Conservation (phyloP, 305 asterid species). For the Fraxinus floribunda region DNA sequence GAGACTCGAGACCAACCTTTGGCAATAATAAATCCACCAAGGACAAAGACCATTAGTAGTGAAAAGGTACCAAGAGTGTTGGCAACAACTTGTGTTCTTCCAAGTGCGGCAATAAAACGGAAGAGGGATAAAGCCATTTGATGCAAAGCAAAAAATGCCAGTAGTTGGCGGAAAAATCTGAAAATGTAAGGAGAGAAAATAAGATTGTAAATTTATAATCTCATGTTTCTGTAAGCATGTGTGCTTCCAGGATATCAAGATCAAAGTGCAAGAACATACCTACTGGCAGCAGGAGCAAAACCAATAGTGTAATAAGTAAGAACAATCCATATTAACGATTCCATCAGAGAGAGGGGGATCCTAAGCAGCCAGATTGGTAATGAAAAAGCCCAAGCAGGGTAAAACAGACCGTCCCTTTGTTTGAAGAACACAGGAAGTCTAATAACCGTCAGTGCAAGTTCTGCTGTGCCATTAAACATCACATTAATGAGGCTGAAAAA, state of each 20-base stretch:
- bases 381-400: constrained; percentile 93
- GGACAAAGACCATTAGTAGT: constrained; percentile 76
- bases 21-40: constrained; percentile 85
- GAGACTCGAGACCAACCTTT: constrained; percentile 50
- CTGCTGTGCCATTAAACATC: constrained; percentile 89
- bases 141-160: constrained; percentile 76
- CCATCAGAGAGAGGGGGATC: constrained; percentile 76
- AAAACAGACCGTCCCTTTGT: constrained; percentile 76
- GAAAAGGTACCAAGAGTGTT: constrained; percentile 73
- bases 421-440: constrained; percentile 88
- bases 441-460: constrained; percentile 63
- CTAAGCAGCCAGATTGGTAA: constrained; percentile 79
- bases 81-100: constrained; percentile 51
- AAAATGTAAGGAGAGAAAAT: constrained; percentile 1
- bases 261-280: constrained; percentile 41
- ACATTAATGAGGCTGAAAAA: constrained; percentile 74
- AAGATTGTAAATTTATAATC: neutral
- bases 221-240: neutral
- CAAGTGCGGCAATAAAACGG: constrained; percentile 72
- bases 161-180: constrained; percentile 81
- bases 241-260: constrained; percentile 4
- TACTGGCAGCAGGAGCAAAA: constrained; percentile 73
- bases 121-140: constrained; percentile 90
- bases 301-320: constrained; percentile 93
- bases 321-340: constrained; percentile 71